Base-by-base conservation (phyloP, 176 grass and related monocot species). In the Oryza meyeriana region DNA sequence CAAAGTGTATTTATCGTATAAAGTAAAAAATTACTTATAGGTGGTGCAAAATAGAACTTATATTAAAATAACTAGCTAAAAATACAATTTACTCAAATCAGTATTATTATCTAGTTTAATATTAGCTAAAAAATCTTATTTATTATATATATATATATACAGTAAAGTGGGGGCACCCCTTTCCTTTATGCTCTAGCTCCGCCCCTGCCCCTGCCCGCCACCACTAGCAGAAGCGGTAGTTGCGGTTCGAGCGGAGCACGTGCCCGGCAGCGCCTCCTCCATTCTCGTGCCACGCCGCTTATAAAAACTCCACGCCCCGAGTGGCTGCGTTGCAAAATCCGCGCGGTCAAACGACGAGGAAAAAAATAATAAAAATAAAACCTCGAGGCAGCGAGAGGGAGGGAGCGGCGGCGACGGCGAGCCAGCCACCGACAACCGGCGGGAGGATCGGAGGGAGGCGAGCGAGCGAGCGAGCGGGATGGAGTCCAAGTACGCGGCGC, bases 401-500 rank as follows among this genome's bases (percentile, higher is more conserved):
- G 22, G 22, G 45, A 10, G 67, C 4, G 39, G 1, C 2, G 8
- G 36, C 1, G 3, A 55, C 36, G 16, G 66, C 27, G 45, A 17
- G 50, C 6, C 50, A 7, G 50, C 50, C 64, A 25, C 47, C 62
- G 80, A 69, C 8, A 16, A 48, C 45, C 33, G 8, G 74, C 14
- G 69, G n/a, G 25, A 12, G 58, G 59, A 61, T 41, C 44, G 44
- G 38, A 7, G 5, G 3, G 0, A 4, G 12, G 0, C 10, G 12
- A 16, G 42, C 32, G 4, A 4, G n/a, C n/a, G n/a, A n/a, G n/a
- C n/a, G n/a, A 1, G 0, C 12, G 42, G 39, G 44, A 91, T 89
- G 87, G 89, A 81, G 62, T 81, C 79, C 24, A 94, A 50, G 74
- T 91, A 89, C 82, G 84, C 88, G 77, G 87, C 69, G 69, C 82